Base-by-base conservation (phyloP, 2,329 filamentous ascomycete genomes). In the Westerdykella sp. region DNA sequence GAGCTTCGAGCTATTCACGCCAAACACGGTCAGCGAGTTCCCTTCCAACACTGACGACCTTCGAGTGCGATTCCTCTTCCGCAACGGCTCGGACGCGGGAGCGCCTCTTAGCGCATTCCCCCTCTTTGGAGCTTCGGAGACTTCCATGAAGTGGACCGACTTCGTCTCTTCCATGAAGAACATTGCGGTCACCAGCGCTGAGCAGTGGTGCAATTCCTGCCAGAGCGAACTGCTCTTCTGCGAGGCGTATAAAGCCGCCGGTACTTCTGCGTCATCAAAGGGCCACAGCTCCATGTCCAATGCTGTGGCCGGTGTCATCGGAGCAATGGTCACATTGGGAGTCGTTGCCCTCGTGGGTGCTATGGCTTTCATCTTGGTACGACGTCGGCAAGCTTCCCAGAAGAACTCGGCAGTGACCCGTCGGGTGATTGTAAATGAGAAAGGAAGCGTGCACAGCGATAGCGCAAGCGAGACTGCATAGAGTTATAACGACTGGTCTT, bases 1-100 rank as follows among this genome's bases (percentile, higher is more conserved):
- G 39, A 64, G 73, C 6, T 73, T 79, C 41, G 77, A 80, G 52
- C 65, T 80, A 10, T 77, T 71, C 57, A 73, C 70, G 44, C 9
- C 12, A 5, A 35, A 40, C 15, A 41, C 44, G 14, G 35, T 40
- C 13, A 39, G 35, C 11, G 40, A 30, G 22, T 49, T 55, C 31
- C 75, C 73, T 42, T 72, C 73, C 0, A 40, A 48, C 6, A 55
- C 54, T 0, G 57, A 61, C 6, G 64, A 76, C 16, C 63, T 79
- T 18, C 74, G 63, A 53, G 72, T 79, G 39, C 70, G 74, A 25
- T 76, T 79, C 55, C 60, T 72, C 37, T 70, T 77, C 60, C 73
- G 70, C 45, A 79, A 79, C 49, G 74, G 73, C 23, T 75, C 75
- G 1, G 61, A 65, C 30, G 40, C 48, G 10, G 47, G 59, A n/a